Base-by-base conservation (phyloP, 2,329 filamentous ascomycete species). In the Pseudogymnoascus pannorum region DNA sequence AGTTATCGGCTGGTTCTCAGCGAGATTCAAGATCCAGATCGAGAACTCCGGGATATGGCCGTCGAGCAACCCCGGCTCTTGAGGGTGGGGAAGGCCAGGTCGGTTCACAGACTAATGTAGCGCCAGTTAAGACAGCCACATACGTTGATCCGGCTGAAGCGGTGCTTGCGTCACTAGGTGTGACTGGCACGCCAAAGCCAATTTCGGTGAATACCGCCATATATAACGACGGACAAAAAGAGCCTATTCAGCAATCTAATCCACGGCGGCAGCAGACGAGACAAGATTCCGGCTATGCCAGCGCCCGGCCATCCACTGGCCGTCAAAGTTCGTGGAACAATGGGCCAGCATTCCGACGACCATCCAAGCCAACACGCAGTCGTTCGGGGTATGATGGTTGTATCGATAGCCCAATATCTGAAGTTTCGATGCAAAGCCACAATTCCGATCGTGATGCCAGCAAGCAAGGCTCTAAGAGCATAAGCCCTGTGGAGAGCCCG, bases 161-260 rank as follows among this genome's bases (percentile, higher is more conserved):
- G 24, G 62, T 69, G 38, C 68, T 75, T 61, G 72, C 72, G 61
- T 69, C 72, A 42, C 61, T 75, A 11, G 73, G 72, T 35, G 73
- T 74, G 16, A 71, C 71, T 31, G 73, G 73, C 24, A 61, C 65
- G 35, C 67, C 73, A 31, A 75, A 75, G 58, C 72, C 72, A 31
- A n/a, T 60, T 26, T 58, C 57, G 18, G 26, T 54, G n/a, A 33
- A 54, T 14, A 54, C 48, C 3, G 48, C 48, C 4, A 8, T 54
- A 54, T 54, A 33, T 54, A 54, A 54, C n/a, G 48, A 54, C 12
- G 48, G 9, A 33, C 48, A 54, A n/a, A 54, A 20, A 26, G 48
- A 54, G 11, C 16, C 48, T 29, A 18, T 18, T 26, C 57, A 48
- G 16, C 61, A 65, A 26, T 66, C 61, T 38, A 63, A 58, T 26